These are phyloP conservation scores for Candida broadrunensis DNA, from an alignment of 805 yeast genomes.

Conservation along the genomic window DNA sequence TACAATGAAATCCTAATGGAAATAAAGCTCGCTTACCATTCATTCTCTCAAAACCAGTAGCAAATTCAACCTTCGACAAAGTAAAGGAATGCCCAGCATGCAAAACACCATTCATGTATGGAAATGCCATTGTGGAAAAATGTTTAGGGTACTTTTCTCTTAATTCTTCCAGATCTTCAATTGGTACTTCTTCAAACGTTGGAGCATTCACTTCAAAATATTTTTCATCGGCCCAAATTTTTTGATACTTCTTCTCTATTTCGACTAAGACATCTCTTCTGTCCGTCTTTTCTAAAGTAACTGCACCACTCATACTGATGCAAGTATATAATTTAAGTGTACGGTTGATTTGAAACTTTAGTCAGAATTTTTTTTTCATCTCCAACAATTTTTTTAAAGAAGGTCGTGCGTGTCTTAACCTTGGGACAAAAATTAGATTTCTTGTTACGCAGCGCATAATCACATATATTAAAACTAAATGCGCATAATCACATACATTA, in stretches of 20 bases:
- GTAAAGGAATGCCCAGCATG: conserved; percentile 99
- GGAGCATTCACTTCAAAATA: conserved; percentile 90
- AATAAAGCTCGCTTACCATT: conserved; percentile 87
- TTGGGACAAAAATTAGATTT: too few relatives aligned
- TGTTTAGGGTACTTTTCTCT: conserved; percentile 80
- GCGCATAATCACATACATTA: too few relatives aligned
- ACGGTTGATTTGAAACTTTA: too few relatives aligned
- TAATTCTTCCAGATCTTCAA: conserved; percentile 58
- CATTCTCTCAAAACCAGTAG: conserved; percentile 93
- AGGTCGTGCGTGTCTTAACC: background rate
- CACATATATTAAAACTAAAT: too few relatives aligned
- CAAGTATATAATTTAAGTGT: too few relatives aligned
- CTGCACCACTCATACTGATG: conserved; percentile 34
- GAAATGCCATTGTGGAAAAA: conserved; percentile 94
- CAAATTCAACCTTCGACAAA: conserved; percentile 87
- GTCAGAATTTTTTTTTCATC: background rate
- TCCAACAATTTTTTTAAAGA: background rate
- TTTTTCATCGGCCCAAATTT: conserved; percentile 83
- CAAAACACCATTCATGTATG: conserved; percentile 97
- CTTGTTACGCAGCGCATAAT: too few relatives aligned
- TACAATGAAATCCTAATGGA: conserved; percentile 98
- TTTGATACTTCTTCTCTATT: conserved; percentile 85
- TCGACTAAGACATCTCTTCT: conserved; percentile 93
- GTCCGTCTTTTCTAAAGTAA: conserved; percentile 62
- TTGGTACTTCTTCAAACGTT: conserved; percentile 54